phyloP scores from a whole-genome alignment of 2,329 filamentous ascomycete genomes.

The Cladosporium oxysporum region DNA sequence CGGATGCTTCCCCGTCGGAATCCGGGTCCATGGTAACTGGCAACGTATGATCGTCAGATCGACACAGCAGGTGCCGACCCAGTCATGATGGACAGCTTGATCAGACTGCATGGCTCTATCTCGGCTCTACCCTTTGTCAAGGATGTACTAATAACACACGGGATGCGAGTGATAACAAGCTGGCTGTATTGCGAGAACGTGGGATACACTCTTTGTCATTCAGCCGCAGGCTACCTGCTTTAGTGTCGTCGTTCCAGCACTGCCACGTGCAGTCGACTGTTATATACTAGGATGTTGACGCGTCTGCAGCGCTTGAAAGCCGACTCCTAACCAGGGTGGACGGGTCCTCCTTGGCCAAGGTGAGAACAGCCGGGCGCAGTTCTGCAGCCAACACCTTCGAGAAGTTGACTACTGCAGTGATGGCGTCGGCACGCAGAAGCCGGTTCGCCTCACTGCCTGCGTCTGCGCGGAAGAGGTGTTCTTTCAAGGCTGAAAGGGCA shows the following conservation, averaged over 20 bases:
- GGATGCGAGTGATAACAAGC: background rate
- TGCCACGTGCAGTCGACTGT: background rate
- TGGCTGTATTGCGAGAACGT: background rate
- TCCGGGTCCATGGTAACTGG: conserved; percentile 1
- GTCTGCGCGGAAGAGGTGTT: conserved; percentile 31
- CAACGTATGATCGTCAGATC: conserved; percentile 14
- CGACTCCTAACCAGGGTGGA: conserved; percentile 28
- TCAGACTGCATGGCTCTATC: background rate
- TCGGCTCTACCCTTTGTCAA: background rate
- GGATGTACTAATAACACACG: background rate
- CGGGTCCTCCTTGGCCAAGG: conserved; percentile 20
- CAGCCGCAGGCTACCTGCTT: background rate
- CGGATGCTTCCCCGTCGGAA: conserved; percentile 13
- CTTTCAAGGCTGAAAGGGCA: conserved; percentile 24
- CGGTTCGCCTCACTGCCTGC: conserved; percentile 33
- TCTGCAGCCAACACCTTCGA: conserved; percentile 23
- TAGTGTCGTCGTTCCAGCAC: background rate
- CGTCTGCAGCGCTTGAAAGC: conserved; percentile 13
- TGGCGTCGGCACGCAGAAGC: conserved; percentile 32
- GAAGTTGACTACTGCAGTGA: conserved; percentile 26
- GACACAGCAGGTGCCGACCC: conserved; percentile 1
- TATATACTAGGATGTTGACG: conserved; percentile 14
- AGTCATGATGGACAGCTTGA: background rate
- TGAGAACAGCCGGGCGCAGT: conserved; percentile 25
- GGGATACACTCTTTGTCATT: background rate